A percentile compares a stretch with the other conserved stretches of the same genome.
Conservation (phyloP, 2,329 filamentous ascomycete species). For the Chrysoporthe cubensis region DNA sequence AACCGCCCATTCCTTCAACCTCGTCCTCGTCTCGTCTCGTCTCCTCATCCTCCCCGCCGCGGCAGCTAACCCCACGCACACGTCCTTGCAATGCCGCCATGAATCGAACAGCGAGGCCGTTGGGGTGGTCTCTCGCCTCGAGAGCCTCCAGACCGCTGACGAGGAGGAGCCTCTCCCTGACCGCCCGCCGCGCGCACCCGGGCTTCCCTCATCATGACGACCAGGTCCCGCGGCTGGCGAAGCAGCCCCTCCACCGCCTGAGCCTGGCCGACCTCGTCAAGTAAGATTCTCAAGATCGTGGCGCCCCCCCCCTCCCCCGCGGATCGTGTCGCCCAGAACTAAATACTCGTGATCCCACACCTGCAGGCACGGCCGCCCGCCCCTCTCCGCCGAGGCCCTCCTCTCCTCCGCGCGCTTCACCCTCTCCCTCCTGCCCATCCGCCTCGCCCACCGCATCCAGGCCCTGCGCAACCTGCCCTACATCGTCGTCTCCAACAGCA, state of each 20-base stretch:
- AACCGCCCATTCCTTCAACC: slow-evolving; percentile 1
- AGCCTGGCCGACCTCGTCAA: slow-evolving; percentile 88
- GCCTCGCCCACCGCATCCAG: slow-evolving; percentile 91
- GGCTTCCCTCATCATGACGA: slow-evolving; percentile 63
- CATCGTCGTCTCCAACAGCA: slow-evolving; percentile 97
- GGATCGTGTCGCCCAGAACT: background rate
- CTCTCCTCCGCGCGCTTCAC: slow-evolving; percentile 95
- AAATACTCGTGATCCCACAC: background rate
- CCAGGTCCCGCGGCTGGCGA: slow-evolving; percentile 78
- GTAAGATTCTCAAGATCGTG: slow-evolving; percentile 49
- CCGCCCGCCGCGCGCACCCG: slow-evolving; percentile 11
- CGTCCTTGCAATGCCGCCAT: slow-evolving; percentile 48
- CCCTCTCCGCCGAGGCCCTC: slow-evolving; percentile 77
- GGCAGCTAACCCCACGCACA: slow-evolving; percentile 4
- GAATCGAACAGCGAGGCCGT: slow-evolving; percentile 45
- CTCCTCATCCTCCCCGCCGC: background rate
- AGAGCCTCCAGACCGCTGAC: slow-evolving; percentile 28
- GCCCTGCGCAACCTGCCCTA: slow-evolving; percentile 92
- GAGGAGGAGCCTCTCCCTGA: slow-evolving; percentile 22
- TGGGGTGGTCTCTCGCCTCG: slow-evolving; percentile 40
- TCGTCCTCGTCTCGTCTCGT: background rate
- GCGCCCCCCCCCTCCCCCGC: slow-evolving; percentile 16
- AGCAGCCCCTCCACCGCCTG: slow-evolving; percentile 76
- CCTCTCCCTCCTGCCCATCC: slow-evolving; percentile 85
- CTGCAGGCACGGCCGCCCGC: slow-evolving; percentile 75